phyloP scores from a whole-genome alignment of 805 yeast species.

The Starmerella powellii region DNA sequence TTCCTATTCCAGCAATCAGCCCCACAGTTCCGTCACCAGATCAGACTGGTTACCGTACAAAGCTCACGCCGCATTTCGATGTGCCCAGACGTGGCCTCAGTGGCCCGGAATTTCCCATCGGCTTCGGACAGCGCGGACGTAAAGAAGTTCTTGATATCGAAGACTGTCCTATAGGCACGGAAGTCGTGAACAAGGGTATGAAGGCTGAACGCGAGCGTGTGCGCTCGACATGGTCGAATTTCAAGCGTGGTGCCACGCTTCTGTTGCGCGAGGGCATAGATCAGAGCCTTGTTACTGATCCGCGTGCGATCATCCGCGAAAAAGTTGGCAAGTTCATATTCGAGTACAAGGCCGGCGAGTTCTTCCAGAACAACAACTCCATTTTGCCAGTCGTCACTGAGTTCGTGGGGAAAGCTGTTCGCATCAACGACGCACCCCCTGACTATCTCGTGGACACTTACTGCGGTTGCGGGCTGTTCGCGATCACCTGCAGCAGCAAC shows the following conservation, averaged over 20 bases:
- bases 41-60: slow-evolving; percentile 70
- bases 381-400: slow-evolving; percentile 72
- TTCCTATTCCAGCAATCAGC: slow-evolving; percentile 45
- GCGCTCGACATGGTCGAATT: slow-evolving; percentile 36
- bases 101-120: slow-evolving; percentile 43
- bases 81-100: slow-evolving; percentile 40
- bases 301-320: slow-evolving; percentile 71
- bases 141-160: slow-evolving; percentile 73
- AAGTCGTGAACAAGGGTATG: slow-evolving; percentile 63
- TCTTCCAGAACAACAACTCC: slow-evolving; percentile 90
- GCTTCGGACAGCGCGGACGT: slow-evolving; percentile 75
- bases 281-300: slow-evolving; percentile 58
- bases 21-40: slow-evolving; percentile 67
- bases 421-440: slow-evolving; percentile 32
- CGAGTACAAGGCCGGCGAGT: slow-evolving; percentile 87
- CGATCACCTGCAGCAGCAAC: slow-evolving; percentile 68
- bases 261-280: slow-evolving; percentile 45
- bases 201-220: slow-evolving; percentile 51
- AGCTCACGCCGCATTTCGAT: slow-evolving; percentile 90
- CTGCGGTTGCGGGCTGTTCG: slow-evolving; percentile 91
- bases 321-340: slow-evolving; percentile 54
- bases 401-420: slow-evolving; percentile 65
- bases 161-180: slow-evolving; percentile 83
- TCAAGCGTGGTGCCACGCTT: slow-evolving; percentile 75
- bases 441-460: slow-evolving; percentile 82